Evolutionary conservation across 2,329 filamentous ascomycete genomes (phyloP).

Genomic region (Ceratocystiopsis sp.): DNA sequence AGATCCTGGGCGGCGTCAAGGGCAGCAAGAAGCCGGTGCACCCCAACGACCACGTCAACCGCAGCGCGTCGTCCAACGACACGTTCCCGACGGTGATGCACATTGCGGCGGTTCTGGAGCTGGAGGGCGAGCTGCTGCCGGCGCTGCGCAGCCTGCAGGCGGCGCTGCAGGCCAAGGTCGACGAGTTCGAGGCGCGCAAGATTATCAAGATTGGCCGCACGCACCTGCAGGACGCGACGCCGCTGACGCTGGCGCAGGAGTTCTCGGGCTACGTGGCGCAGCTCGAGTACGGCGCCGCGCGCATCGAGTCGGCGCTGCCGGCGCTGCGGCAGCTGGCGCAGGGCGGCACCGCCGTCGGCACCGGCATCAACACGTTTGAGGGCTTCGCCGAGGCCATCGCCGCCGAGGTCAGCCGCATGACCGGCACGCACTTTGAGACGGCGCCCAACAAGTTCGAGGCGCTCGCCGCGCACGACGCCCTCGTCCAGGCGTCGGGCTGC

Average conservation of each 20-base stretch:
- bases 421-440: conserved; percentile 82
- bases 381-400: conserved; percentile 92
- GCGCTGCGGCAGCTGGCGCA: conserved; percentile 79
- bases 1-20: conserved; percentile 87
- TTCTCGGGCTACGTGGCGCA: conserved; percentile 96
- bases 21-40: conserved; percentile 97
- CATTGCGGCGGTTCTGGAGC: conserved; percentile 88
- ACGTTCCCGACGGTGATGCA: conserved; percentile 99
- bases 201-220: conserved; percentile 99
- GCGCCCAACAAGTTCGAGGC: conserved; percentile 99
- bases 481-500: conserved; percentile 84
- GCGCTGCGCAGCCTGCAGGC: conserved; percentile 65
- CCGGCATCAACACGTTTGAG: conserved; percentile 91
- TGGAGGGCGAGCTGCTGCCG: conserved; percentile 73
- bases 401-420: conserved; percentile 79
- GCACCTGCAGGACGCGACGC: conserved; percentile 93
- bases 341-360: conserved; percentile 92
- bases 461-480: conserved; percentile 84
- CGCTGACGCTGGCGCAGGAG: conserved; percentile 87
- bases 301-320: conserved; percentile 66
- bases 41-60: conserved; percentile 99
- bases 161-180: conserved; percentile 74
- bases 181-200: conserved; percentile 65
- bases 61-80: conserved; percentile 96
- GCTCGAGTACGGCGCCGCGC: conserved; percentile 77